These are phyloP conservation scores for Pythium vanterpoolii DNA, from an alignment of 352 stramenopile genomes.

Conservation along the genomic window DNA sequence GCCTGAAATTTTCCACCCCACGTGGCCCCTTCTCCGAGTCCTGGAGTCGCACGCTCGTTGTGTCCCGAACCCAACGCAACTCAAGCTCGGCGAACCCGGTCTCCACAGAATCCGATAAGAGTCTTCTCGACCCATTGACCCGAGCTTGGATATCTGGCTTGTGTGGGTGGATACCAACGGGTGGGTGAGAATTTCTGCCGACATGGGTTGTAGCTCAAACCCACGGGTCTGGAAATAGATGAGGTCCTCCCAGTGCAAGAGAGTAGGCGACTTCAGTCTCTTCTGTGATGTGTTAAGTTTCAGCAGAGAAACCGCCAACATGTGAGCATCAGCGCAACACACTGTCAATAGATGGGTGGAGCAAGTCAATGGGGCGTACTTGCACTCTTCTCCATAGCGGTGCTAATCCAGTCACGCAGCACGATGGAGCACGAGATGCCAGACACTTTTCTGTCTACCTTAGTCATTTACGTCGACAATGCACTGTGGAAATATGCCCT, in stretches of 20 bases:
- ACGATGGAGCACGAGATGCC: too few species aligned
- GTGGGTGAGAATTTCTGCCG: not conserved
- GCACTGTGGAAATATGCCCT: too few species aligned
- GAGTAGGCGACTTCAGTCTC: not conserved
- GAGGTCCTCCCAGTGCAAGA: conserved; percentile 6
- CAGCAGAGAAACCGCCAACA: too few species aligned
- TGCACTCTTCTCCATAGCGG: too few species aligned
- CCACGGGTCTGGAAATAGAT: not conserved
- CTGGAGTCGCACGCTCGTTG: conserved; percentile 6
- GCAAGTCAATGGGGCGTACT: too few species aligned
- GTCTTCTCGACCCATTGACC: not conserved
- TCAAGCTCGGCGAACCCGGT: not conserved
- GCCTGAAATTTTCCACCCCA: conserved; percentile 4
- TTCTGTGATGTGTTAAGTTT: not conserved
- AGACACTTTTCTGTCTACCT: too few species aligned
- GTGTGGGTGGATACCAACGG: not conserved
- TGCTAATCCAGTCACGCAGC: too few species aligned
- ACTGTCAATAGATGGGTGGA: not conserved
- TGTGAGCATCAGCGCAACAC: not conserved
- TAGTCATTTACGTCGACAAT: too few species aligned
- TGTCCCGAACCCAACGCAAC: not conserved
- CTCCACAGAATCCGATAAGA: too few species aligned
- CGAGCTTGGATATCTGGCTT: not conserved
- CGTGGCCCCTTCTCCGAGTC: not conserved
- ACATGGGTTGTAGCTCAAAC: not conserved